Conservation (phyloP, 2,329 filamentous ascomycete genomes). For the Cladophialophora exuberans region DNA sequence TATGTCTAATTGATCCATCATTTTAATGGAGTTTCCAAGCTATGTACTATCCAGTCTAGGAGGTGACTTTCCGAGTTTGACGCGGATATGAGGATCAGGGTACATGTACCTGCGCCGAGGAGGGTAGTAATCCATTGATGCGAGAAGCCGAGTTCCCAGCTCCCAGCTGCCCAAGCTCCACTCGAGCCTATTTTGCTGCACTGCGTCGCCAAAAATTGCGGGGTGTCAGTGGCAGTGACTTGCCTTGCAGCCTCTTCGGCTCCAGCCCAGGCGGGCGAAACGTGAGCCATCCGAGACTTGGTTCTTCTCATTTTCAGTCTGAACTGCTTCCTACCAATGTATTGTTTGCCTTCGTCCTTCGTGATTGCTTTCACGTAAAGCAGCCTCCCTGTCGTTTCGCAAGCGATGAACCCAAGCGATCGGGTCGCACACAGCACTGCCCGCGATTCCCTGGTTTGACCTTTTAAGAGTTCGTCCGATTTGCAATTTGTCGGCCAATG, state of each 20-base stretch:
- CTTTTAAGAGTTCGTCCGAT: conserved; percentile 13
- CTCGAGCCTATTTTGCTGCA: not conserved
- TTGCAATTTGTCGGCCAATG: conserved; percentile 29
- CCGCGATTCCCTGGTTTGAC: conserved; percentile 15
- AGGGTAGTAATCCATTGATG: not conserved
- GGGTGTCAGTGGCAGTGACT: conserved; percentile 2
- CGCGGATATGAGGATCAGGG: too few species aligned
- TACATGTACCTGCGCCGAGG: too few species aligned
- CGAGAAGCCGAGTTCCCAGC: conserved; percentile 1
- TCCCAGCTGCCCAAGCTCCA: not conserved
- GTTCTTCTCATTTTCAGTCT: not conserved
- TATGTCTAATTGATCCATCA: too few species aligned
- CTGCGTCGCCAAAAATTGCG: conserved; percentile 9
- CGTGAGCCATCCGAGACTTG: conserved; percentile 6
- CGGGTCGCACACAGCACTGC: conserved; percentile 16
- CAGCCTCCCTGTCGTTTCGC: not conserved
- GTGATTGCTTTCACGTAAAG: conserved; percentile 12
- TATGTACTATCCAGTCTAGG: too few species aligned
- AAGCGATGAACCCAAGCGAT: conserved; percentile 22
- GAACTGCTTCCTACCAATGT: not conserved
- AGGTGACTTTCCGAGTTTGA: not conserved
- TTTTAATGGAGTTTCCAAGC: too few species aligned
- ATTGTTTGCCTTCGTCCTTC: not conserved
- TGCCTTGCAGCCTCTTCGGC: conserved; percentile 10
- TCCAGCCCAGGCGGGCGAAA: not conserved